Evolutionary conservation across 2,329 filamentous ascomycete species (phyloP), one percentile per base, ranked within the genome.

Genomic region (Tolypocladium cylindrosporum): DNA sequence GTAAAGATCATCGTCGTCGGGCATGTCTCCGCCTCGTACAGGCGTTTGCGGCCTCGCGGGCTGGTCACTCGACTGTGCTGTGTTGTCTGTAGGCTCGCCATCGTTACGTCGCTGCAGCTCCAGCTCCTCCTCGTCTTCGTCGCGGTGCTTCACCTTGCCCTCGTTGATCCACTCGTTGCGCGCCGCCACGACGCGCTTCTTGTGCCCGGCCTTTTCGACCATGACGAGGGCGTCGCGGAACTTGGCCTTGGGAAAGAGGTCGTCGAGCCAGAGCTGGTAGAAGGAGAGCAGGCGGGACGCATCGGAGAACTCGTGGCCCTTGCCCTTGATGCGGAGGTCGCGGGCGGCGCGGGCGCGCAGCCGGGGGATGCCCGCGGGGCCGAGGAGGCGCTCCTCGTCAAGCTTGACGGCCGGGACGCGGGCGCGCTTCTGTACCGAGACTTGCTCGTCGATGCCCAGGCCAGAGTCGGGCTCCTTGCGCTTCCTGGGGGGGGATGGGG

Each of bases 191-290:
- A 97, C 81, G 16, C 80, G 79, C 69, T 89, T 92, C 65, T 88
- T 90, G 72, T 97, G 94, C 1, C 94, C 94, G 0, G 91, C 79
- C 73, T 96, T 97, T 71, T 99, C 94, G 2, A 97, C 90, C 77
- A 97, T 96, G 43, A 81, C 77, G 8, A 97, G 77, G 3, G 89
- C 94, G 67, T 99, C 94, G 54, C 89, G 82, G 67, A 99, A 99
- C 67, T 91, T 93, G 6, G 93, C 94, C 68, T 95, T 91, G 14
- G 94, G 94, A 68, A 92, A 99, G 14, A 99, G 79, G 68, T 97
- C 91, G 72, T 99, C 93, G 2, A 99, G 87, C 94, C 94, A 99
- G 58, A 96, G 74, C 70, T 97, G 94, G 69, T 97, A 99, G 69
- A 95, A 90, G 31, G 89, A 90, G 54, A 99, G 79, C 31, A 99